A percentile compares a stretch with the other conserved stretches of the same genome.
Conservation (phyloP, 345 rosid genomes). For the Limnanthes douglasii region DNA sequence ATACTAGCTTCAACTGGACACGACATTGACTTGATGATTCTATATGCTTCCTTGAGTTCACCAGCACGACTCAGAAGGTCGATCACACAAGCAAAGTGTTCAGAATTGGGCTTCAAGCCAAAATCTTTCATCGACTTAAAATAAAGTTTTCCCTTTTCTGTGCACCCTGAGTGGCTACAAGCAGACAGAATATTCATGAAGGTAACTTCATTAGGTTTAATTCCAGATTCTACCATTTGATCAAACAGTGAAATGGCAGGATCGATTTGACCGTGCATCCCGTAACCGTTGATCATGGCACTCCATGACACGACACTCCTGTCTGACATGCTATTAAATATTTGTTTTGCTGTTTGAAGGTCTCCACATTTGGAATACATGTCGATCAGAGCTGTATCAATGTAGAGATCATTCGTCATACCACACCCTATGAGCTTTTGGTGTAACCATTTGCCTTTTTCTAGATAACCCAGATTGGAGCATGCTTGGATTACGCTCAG, state of each 20-base stretch:
- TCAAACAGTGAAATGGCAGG: constrained; percentile 40
- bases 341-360: constrained; percentile 30
- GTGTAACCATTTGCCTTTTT: constrained; percentile 66
- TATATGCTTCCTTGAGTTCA: constrained; percentile 46
- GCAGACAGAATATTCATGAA: constrained; percentile 77
- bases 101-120: constrained; percentile 41
- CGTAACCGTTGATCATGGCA: constrained; percentile 52
- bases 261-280: constrained; percentile 50
- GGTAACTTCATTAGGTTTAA: constrained; percentile 54
- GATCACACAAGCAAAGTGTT: constrained; percentile 66
- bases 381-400: constrained; percentile 49
- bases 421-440: constrained; percentile 39
- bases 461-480: constrained; percentile 35
- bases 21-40: constrained; percentile 46
- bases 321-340: constrained; percentile 29
- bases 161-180: constrained; percentile 71
- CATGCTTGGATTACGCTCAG: constrained; percentile 55
- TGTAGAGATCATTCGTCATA: constrained; percentile 25
- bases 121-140: constrained; percentile 39
- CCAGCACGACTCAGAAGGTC: constrained; percentile 84
- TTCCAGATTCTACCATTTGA: constrained; percentile 46
- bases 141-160: constrained; percentile 45
- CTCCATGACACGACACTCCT: constrained; percentile 71
- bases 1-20: constrained; percentile 40
- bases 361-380: constrained; percentile 78